These are phyloP conservation scores for Pichia sp. DNA, from an alignment of 1,139 yeast species.

Conservation along the genomic window DNA sequence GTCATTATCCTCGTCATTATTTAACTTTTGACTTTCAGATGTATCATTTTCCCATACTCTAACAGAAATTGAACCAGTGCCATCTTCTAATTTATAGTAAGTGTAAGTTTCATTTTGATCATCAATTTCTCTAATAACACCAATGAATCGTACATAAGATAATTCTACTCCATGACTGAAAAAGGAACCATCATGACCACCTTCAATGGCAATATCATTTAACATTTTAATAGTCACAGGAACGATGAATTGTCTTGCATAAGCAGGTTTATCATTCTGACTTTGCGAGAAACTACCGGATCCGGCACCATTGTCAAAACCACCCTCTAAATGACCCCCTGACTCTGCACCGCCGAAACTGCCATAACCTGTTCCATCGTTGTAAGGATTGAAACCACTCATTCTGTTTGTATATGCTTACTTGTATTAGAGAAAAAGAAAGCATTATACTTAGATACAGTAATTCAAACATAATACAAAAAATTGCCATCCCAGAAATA, in stretches of 20 bases:
- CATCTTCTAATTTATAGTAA: constrained; percentile 67
- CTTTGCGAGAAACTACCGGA: constrained; percentile 20
- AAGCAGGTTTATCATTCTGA: constrained; percentile 21
- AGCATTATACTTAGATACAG: neutral
- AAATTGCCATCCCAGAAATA: neutral
- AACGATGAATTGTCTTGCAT: constrained; percentile 44
- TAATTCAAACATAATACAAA: no score
- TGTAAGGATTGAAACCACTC: constrained; percentile 28
- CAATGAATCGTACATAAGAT: constrained; percentile 46
- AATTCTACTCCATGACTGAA: constrained; percentile 51
- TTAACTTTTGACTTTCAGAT: constrained; percentile 9
- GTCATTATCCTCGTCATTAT: constrained; percentile 24
- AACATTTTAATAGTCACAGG: constrained; percentile 85
- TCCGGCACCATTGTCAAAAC: constrained; percentile 10
- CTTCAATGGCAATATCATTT: constrained; percentile 51
- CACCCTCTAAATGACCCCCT: constrained; percentile 18
- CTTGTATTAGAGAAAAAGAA: neutral
- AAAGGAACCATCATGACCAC: constrained; percentile 71
- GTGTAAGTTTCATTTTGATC: constrained; percentile 47
- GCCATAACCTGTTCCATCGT: constrained; percentile 23
- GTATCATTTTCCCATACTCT: constrained; percentile 61
- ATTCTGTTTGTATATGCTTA: constrained; percentile 2
- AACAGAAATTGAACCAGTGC: constrained; percentile 70
- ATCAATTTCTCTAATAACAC: constrained; percentile 45
- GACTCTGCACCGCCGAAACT: constrained; percentile 2